Base-by-base conservation (phyloP, 2,329 filamentous ascomycete genomes). In the Aspergillus caelatus region DNA sequence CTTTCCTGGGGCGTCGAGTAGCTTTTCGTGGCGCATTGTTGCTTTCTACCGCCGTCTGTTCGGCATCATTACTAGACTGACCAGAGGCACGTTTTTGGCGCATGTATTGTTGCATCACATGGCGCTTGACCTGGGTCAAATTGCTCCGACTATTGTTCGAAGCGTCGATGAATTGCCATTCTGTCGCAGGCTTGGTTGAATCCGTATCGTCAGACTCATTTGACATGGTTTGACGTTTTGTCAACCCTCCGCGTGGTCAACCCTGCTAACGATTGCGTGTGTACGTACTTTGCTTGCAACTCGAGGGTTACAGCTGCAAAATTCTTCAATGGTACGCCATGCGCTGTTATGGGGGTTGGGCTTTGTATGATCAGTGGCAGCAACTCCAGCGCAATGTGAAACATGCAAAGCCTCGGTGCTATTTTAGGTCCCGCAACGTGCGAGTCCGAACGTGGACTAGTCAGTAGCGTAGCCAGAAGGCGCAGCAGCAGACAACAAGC, bases 71-170 rank as follows among this genome's bases (percentile, higher is more conserved):
- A 21, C 59, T 19, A 45, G 70, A 67, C 45, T 64, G 66, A 9
- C 67, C 66, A 48, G 65, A 68, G 8, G 68, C 63, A 11, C 62
- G 69, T 60, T 78, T 79, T 53, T 78, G 76, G 23, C 76, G 76
- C 70, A 79, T 77, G 64, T 75, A 79, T 57, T 80, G 77, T 63
- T 79, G 76, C 78, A 80, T 80, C 8, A 80, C 78, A 77, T 80
- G 78, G 26, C 78, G 77, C 57, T 79, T 79, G 43, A 80, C 78
- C 63, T 74, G 75, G 1, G 77, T 80, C 50, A 78, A 66, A 48
- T 79, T 80, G 55, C 65, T 70, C 26, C 76, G 70, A 57, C 71
- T 74, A 52, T 77, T 74, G 58, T 74, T 71, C 11, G 75, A 79
- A 61, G 74, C 71, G 63, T 80, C 78, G 59, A 80, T 79, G 60